Conservation (phyloP, 495 filamentous ascomycete genomes). For the Bathelium albidoporum region DNA sequence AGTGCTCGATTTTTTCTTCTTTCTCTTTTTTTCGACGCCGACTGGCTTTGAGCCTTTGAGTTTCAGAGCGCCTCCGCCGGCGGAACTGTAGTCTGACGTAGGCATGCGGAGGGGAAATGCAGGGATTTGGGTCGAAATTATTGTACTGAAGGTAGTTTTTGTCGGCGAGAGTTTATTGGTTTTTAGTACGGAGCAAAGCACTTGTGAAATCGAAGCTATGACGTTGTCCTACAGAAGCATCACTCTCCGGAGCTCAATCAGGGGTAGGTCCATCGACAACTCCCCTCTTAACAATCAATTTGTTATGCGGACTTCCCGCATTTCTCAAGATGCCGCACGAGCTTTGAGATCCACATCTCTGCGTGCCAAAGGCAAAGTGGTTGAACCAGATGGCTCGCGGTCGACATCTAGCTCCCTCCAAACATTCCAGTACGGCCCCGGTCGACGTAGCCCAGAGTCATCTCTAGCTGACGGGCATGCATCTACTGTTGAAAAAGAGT, state of each 20-base stretch:
- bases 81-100: constrained; percentile 59
- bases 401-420: background rate
- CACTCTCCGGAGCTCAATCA: too few species aligned
- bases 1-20: constrained; percentile 52
- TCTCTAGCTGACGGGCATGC: background rate
- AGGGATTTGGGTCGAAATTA: too few species aligned
- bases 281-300: background rate
- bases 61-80: constrained; percentile 56
- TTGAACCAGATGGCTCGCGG: background rate
- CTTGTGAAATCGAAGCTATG: background rate
- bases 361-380: background rate
- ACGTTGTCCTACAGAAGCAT: background rate
- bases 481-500: background rate
- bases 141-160: too few species aligned
- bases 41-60: constrained; percentile 59
- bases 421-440: background rate
- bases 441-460: background rate
- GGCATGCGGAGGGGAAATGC: too few species aligned
- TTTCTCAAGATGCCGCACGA: constrained; percentile 3
- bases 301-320: constrained; percentile 1
- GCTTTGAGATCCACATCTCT: background rate
- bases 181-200: too few species aligned
- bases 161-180: background rate
- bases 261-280: background rate
- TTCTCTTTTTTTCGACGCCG: constrained; percentile 50